Conservation (phyloP, 768 basidiomycete genomes). For the Filobasidium wieringae region DNA sequence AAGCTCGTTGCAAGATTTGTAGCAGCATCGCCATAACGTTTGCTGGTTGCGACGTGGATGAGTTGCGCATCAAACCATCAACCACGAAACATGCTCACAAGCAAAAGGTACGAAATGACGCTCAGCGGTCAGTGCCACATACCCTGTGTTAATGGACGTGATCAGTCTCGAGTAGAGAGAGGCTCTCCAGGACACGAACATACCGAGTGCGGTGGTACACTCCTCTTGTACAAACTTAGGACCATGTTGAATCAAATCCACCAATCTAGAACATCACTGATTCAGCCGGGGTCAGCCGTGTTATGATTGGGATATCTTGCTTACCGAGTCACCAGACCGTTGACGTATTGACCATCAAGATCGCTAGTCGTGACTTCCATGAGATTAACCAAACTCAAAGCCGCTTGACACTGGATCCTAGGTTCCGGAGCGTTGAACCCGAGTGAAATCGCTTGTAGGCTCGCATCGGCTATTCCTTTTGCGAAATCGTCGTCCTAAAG, state of each 20-base stretch:
- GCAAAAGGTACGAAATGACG: background rate
- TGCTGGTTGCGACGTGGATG: background rate
- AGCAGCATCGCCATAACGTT: slow-evolving; percentile 5
- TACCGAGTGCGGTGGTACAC: background rate
- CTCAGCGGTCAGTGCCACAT: background rate
- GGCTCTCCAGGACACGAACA: too few relatives aligned
- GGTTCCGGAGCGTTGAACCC: background rate
- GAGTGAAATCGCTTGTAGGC: background rate
- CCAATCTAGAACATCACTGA: background rate
- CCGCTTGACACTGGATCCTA: background rate
- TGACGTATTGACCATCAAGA: background rate
- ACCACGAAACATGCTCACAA: background rate
- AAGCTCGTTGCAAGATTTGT: background rate
- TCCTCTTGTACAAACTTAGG: slow-evolving; percentile 4
- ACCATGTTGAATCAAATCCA: background rate
- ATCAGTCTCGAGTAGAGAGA: too few relatives aligned
- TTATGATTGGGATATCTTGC: background rate
- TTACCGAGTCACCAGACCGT: background rate
- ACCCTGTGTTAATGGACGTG: too few relatives aligned
- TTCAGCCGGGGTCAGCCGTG: background rate
- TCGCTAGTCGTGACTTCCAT: background rate
- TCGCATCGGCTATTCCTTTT: background rate
- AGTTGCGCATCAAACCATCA: background rate
- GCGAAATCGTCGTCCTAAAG: background rate
- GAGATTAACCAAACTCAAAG: slow-evolving; percentile 3